Evolutionary conservation across 202 grass and related monocot species (phyloP).

Genomic region (Bolboschoenoplectus hybrid): DNA sequence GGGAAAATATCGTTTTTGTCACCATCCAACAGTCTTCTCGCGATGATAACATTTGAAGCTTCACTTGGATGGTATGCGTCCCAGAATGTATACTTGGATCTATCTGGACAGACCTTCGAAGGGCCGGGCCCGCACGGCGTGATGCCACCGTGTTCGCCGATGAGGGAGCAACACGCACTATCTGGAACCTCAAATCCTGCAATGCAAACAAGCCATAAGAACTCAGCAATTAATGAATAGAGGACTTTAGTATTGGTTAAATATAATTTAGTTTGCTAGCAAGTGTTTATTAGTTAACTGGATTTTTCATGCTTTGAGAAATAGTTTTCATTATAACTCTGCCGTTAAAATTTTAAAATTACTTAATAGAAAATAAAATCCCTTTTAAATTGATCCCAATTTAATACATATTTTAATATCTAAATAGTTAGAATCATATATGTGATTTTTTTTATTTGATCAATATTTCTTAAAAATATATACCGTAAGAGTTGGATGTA

Average conservation of each 20-base stretch:
- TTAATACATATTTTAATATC: too few species aligned
- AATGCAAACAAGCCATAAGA: not conserved
- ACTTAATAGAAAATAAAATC: too few species aligned
- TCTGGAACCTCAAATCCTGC: constrained; percentile 74
- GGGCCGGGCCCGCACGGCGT: constrained; percentile 62
- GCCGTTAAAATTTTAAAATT: too few species aligned
- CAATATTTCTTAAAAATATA: too few species aligned
- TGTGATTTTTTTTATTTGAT: too few species aligned
- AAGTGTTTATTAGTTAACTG: not conserved
- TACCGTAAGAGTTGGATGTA: too few species aligned
- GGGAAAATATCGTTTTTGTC: constrained; percentile 54
- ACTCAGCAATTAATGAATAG: not conserved
- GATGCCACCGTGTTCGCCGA: constrained; percentile 65
- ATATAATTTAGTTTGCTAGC: not conserved
- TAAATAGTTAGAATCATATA: too few species aligned
- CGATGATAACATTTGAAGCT: constrained; percentile 61
- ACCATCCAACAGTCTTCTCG: constrained; percentile 65
- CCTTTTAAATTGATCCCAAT: too few species aligned
- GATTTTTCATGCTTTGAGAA: not conserved
- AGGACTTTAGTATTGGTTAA: not conserved
- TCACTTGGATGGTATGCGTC: constrained; percentile 81
- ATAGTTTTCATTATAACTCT: not conserved
- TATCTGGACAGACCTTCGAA: constrained; percentile 54
- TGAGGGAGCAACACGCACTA: constrained; percentile 65
- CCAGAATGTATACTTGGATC: constrained; percentile 92